Base-by-base conservation (phyloP, 2,329 filamentous ascomycete genomes). In the Aspergillus sp. region DNA sequence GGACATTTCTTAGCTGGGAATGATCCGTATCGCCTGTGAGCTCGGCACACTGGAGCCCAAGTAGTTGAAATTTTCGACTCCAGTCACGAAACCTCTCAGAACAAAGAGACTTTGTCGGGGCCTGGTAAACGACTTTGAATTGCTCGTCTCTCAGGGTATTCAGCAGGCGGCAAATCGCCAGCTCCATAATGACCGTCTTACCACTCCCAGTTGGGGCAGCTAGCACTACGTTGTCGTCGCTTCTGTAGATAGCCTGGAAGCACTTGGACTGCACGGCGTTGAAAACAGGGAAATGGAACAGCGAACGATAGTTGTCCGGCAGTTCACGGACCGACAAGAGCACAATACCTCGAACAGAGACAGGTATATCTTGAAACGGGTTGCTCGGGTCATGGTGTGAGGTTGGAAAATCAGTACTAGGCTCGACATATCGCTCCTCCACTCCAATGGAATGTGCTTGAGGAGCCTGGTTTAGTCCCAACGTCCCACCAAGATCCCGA, bases 221-320 rank as follows among this genome's bases (percentile, higher is more conserved):
- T 14, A 96, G 79, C 0, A 95, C 89, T 14, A 95, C 79, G 62
- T 96, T 96, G 70, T 91, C 83, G 63, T 87, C 83, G 0, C 84
- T 84, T 6, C 80, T 76, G 69, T 90, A 93, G 0, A 90, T 80
- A 0, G 80, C 71, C 0, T 81, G 70, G 64, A 93, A 95, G 66
- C 88, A 91, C 68, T 88, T 91, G 0, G 91, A 95, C 67, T 96
- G 91, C 0, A 93, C 83, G 6, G 88, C 90, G 69, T 96, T 96
- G 77, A 96, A 91, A 0, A 89, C 73, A 1, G 86, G 82, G 63
- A 89, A 95, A 0, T 86, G 82, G 65, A 95, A 96, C 0, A 93
- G 71, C 1, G 83, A 75, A 21, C 86, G 84, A 63, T 91, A 85
- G 39, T 82, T 84, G 73, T 93, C 88, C 2, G 90, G 87, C 1